These are phyloP conservation scores for Cyclotella cryptica DNA, from an alignment of 108 stramenopile species.

Conservation along the genomic window DNA sequence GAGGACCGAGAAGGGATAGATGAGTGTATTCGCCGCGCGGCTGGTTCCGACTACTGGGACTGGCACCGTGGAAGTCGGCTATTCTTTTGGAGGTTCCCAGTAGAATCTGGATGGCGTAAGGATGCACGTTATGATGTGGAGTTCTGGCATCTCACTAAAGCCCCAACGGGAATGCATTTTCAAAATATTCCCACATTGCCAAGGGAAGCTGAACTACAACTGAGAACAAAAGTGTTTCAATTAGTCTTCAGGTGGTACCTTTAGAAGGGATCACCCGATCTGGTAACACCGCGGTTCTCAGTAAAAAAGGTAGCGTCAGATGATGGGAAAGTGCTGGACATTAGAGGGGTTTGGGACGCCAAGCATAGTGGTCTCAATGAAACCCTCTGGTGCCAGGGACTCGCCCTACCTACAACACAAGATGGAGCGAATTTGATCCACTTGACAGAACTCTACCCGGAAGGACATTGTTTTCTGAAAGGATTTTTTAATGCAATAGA, in stretches of 20 bases:
- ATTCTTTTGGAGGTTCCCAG: conserved; percentile 53
- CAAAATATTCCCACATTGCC: conserved; percentile 8
- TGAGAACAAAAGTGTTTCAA: conserved; percentile 19
- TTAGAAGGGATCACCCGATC: neutral
- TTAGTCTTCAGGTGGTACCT: conserved; percentile 12
- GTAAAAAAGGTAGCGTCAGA: conserved; percentile 43
- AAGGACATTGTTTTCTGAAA: conserved; percentile 1
- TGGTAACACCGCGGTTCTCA: conserved; percentile 20
- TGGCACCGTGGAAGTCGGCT: conserved; percentile 44
- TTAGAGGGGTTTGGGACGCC: conserved; percentile 53
- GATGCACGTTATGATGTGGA: conserved; percentile 31
- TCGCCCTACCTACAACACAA: neutral
- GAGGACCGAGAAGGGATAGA: conserved; percentile 5
- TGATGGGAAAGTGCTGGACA: conserved; percentile 24
- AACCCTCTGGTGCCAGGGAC: conserved; percentile 10
- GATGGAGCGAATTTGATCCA: conserved; percentile 11
- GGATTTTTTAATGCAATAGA: conserved; percentile 24
- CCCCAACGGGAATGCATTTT: conserved; percentile 8
- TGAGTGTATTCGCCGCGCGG: conserved; percentile 18
- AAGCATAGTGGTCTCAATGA: conserved; percentile 48
- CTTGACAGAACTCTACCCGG: conserved; percentile 22
- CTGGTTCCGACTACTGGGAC: conserved; percentile 38
- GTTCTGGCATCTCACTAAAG: conserved; percentile 13
- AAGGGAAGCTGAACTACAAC: conserved; percentile 13
- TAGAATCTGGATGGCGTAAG: conserved; percentile 9